A percentile compares a stretch with the other conserved stretches of the same genome.
Conservation (phyloP, 2,329 filamentous ascomycete species). For the Ustulina deusta region DNA sequence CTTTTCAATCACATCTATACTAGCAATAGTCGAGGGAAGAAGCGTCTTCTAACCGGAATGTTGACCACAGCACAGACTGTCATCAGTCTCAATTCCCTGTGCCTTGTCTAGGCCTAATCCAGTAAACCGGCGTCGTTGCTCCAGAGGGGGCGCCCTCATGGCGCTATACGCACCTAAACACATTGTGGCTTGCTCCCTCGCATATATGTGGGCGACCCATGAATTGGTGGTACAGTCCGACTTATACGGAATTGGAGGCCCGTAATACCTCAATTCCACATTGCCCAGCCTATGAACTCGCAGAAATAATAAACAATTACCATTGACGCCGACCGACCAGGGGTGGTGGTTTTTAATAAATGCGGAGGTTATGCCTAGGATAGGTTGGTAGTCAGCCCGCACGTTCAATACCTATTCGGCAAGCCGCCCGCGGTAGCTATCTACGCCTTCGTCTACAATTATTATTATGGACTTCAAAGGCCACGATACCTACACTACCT, state of each 20-base stretch:
- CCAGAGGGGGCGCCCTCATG: constrained; percentile 7
- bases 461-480: not conserved
- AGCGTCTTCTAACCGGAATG: not conserved
- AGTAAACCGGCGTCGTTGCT: constrained; percentile 23
- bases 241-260: constrained; percentile 38
- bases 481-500: too few species aligned
- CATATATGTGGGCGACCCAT: constrained; percentile 15
- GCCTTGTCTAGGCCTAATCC: constrained; percentile 24
- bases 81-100: constrained; percentile 12
- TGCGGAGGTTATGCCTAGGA: constrained; percentile 28
- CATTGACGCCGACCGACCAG: constrained; percentile 21
- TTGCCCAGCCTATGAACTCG: constrained; percentile 36
- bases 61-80: constrained; percentile 1
- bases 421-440: constrained; percentile 28
- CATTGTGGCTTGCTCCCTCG: constrained; percentile 12
- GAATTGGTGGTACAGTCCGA: constrained; percentile 25
- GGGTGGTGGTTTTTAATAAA: constrained; percentile 30
- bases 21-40: constrained; percentile 17
- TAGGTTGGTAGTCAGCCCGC: constrained; percentile 33
- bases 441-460: not conserved
- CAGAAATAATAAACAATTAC: constrained; percentile 26
- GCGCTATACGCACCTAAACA: constrained; percentile 14
- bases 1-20: constrained; percentile 28
- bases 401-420: constrained; percentile 31
- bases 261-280: constrained; percentile 38